Evolutionary conservation across 2,329 filamentous ascomycete species (phyloP).

Genomic region (Calonectria montana): DNA sequence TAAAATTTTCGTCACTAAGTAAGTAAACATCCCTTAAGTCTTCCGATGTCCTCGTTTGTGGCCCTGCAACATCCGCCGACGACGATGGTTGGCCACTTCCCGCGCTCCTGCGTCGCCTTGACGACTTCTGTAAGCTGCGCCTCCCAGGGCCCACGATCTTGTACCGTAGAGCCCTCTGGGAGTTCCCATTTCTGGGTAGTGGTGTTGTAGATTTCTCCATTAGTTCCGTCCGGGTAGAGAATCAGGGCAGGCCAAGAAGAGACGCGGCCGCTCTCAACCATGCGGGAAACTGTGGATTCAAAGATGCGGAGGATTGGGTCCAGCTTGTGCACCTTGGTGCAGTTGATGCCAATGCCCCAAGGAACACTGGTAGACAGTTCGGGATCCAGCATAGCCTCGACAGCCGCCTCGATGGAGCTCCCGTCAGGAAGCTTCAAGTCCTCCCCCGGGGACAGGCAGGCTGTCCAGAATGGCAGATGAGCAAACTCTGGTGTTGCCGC

Average conservation of each 20-base stretch:
- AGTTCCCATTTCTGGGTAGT: constrained; percentile 69
- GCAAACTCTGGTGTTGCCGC: constrained; percentile 42
- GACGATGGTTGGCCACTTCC: constrained; percentile 58
- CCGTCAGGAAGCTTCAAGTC: constrained; percentile 68
- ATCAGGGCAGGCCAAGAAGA: constrained; percentile 65
- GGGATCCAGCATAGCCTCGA: constrained; percentile 52
- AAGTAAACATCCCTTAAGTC: constrained; percentile 41
- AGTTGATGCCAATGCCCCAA: constrained; percentile 76
- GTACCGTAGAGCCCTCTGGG: constrained; percentile 40
- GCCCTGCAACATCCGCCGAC: constrained; percentile 67
- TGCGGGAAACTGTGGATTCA: constrained; percentile 57
- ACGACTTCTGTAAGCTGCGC: constrained; percentile 56
- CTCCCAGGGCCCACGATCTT: constrained; percentile 56
- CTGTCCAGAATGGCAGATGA: constrained; percentile 67
- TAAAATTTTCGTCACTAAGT: not conserved
- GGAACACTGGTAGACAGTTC: constrained; percentile 50
- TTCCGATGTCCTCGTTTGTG: constrained; percentile 49
- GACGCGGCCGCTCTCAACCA: constrained; percentile 50
- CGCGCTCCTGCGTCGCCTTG: constrained; percentile 47
- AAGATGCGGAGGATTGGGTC: constrained; percentile 65
- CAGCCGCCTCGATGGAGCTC: constrained; percentile 49
- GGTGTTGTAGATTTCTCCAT: constrained; percentile 75
- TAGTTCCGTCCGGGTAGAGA: constrained; percentile 76
- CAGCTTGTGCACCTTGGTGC: constrained; percentile 74
- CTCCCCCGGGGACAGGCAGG: constrained; percentile 70